A percentile compares a stretch with the other conserved stretches of the same genome.
Evolutionary conservation across 2,329 filamentous ascomycete species (phyloP).

Genomic region (Calcarisporium arbuscula): DNA sequence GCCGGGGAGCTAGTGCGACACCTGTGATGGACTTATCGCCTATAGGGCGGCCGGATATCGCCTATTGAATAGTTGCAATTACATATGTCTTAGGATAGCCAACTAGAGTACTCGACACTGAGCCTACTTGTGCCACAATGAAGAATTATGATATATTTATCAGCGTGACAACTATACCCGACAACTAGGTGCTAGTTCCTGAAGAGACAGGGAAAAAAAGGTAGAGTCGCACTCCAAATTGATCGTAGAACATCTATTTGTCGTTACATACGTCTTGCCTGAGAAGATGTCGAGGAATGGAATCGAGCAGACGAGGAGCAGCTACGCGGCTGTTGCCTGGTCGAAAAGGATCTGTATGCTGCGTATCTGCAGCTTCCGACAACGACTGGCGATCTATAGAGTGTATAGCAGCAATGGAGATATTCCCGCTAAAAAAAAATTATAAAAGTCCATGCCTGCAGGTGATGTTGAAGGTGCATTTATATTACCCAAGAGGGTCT

Average conservation of each 20-base stretch:
- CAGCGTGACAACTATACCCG: constrained; percentile 54
- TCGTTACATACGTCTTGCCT: constrained; percentile 43
- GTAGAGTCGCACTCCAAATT: constrained; percentile 37
- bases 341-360: constrained; percentile 66
- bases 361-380: constrained; percentile 57
- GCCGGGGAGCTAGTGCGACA: constrained; percentile 50
- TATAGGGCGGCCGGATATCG: constrained; percentile 46
- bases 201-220: not conserved
- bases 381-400: constrained; percentile 61
- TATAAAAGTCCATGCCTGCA: constrained; percentile 57
- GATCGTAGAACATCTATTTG: constrained; percentile 52
- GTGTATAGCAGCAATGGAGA: constrained; percentile 62
- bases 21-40: constrained; percentile 50
- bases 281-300: constrained; percentile 61
- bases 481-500: constrained; percentile 40
- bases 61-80: constrained; percentile 59
- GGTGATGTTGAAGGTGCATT: constrained; percentile 49
- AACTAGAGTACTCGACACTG: constrained; percentile 59
- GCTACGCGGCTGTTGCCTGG: constrained; percentile 57
- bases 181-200: constrained; percentile 30
- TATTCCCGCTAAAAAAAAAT: constrained; percentile 59
- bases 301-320: constrained; percentile 59
- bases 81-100: constrained; percentile 61
- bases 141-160: constrained; percentile 62
- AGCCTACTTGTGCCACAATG: constrained; percentile 55